These are phyloP conservation scores for Chlamydomonas reinhardtii DNA, from an alignment of 163 green algal species.

Conservation along the genomic window DNA sequence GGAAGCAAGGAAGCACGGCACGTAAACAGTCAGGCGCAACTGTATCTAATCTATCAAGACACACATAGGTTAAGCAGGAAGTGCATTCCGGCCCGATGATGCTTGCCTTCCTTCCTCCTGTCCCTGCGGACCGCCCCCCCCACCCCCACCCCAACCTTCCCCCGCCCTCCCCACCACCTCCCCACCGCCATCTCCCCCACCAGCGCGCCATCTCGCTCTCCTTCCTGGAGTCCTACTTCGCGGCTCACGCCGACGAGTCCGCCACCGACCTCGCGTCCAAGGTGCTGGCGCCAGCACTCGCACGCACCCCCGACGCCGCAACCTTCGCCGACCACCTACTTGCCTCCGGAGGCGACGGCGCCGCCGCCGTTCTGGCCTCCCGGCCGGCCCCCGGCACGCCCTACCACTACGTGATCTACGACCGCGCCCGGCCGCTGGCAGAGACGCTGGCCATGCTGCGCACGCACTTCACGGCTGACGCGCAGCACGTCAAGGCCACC, in stretches of 20 bases:
- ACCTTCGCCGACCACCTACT: constrained; percentile 7
- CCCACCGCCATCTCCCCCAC: neutral
- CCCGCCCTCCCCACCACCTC: neutral
- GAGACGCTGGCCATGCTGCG: constrained; percentile 26
- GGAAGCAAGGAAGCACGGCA: too few species aligned
- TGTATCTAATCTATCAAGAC: too few species aligned
- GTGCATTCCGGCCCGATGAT: too few species aligned
- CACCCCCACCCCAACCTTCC: too few species aligned
- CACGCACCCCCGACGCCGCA: neutral
- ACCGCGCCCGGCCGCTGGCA: neutral
- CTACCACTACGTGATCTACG: constrained; percentile 43
- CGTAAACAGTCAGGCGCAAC: too few species aligned
- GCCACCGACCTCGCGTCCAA: neutral
- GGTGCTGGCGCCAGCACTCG: neutral
- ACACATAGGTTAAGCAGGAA: too few species aligned
- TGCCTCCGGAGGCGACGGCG: neutral
- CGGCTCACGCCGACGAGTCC: neutral
- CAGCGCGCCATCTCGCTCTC: constrained; percentile 31
- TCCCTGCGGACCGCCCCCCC: too few species aligned
- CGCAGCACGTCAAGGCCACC: neutral
- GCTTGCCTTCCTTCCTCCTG: too few species aligned
- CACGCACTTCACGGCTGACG: constrained; percentile 26
- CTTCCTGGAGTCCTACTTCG: constrained; percentile 19
- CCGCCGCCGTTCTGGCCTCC: neutral
- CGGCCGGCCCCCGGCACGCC: neutral